Evolutionary conservation across 345 rosid genomes (phyloP).

Genomic region (Lumnitzera racemosa): DNA sequence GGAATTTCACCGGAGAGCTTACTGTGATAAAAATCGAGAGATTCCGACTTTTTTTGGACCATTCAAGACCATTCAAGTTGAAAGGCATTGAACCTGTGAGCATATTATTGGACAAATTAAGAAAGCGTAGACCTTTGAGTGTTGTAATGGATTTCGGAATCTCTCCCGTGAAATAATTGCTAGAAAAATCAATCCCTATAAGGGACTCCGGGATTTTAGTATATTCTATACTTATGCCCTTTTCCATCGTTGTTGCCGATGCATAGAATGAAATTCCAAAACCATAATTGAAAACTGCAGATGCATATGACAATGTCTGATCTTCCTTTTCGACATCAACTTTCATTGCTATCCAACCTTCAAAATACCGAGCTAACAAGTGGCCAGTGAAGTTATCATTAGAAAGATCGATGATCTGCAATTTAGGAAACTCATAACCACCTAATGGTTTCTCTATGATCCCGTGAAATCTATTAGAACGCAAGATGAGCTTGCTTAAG

Average conservation of each 20-base stretch:
- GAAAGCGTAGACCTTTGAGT: background rate
- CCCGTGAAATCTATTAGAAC: background rate
- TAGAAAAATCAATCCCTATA: constrained; percentile 2
- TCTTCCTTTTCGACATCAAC: background rate
- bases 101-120: constrained; percentile 7
- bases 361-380: too few species aligned
- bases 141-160: constrained; percentile 4
- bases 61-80: background rate
- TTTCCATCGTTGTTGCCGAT: background rate
- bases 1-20: constrained; percentile 9
- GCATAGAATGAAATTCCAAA: background rate
- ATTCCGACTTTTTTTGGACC: background rate
- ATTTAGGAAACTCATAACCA: background rate
- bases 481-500: background rate
- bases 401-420: background rate
- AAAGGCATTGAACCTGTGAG: constrained; percentile 3
- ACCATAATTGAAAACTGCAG: too few species aligned
- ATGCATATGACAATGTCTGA: background rate
- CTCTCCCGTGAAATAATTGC: constrained; percentile 5
- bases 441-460: background rate
- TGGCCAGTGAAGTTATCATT: background rate
- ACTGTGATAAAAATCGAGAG: constrained; percentile 6
- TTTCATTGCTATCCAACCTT: background rate
- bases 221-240: background rate
- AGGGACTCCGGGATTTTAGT: background rate